A percentile compares a stretch with the other conserved stretches of the same genome.
Conservation (phyloP, 495 filamentous ascomycete genomes). For the Penicillium steckii region DNA sequence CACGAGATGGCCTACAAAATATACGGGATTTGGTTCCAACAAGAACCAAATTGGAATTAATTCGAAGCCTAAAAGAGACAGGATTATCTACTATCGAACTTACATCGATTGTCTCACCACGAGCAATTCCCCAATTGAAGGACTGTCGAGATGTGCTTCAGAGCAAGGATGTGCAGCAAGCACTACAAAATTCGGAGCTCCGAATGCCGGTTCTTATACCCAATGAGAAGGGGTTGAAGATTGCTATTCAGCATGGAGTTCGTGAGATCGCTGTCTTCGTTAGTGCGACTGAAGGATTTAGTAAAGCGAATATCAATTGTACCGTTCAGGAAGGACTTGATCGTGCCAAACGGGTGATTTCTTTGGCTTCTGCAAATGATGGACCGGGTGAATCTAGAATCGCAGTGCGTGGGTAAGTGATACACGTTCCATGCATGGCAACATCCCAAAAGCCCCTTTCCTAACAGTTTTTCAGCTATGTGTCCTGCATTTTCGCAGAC, state of each 20-base stretch:
- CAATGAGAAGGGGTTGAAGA: slow-evolving; percentile 40
- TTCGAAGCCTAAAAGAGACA: slow-evolving; percentile 26
- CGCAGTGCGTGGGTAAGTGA: slow-evolving; percentile 38
- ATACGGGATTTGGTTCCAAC: slow-evolving; percentile 36
- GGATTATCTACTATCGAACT: slow-evolving; percentile 41
- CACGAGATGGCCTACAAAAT: slow-evolving; percentile 48
- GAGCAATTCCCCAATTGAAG: slow-evolving; percentile 40
- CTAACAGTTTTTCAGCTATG: slow-evolving; percentile 27
- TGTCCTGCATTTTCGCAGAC: slow-evolving; percentile 45
- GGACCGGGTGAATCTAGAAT: slow-evolving; percentile 9
- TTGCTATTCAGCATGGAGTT: slow-evolving; percentile 27
- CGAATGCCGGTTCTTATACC: slow-evolving; percentile 41
- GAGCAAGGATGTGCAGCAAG: background rate
- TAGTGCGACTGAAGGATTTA: slow-evolving; percentile 44
- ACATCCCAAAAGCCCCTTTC: too few relatives aligned
- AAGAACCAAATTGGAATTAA: slow-evolving; percentile 37
- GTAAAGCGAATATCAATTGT: slow-evolving; percentile 45
- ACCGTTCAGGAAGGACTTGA: slow-evolving; percentile 31
- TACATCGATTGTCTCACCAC: slow-evolving; percentile 45
- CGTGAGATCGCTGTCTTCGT: slow-evolving; percentile 44
- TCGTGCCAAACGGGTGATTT: slow-evolving; percentile 25
- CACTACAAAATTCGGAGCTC: slow-evolving; percentile 6
- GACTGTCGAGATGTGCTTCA: slow-evolving; percentile 37
- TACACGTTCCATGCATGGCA: too few relatives aligned
- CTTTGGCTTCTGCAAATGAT: slow-evolving; percentile 10